Base-by-base conservation (phyloP, 2,329 filamentous ascomycete genomes). In the Pseudogymnoascus sp. region DNA sequence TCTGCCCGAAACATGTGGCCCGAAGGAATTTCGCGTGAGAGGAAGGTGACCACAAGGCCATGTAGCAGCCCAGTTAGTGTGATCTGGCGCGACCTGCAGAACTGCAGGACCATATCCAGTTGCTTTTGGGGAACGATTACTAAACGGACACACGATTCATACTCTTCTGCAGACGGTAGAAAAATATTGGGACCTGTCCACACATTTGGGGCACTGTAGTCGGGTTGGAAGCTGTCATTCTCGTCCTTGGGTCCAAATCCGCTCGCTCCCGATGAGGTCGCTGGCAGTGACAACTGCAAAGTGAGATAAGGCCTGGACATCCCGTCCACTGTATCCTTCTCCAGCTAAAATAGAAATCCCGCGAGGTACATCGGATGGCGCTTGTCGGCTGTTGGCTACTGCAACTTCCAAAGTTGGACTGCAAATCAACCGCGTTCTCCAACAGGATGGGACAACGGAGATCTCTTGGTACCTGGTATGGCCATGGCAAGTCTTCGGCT, bases 61-160 rank as follows among this genome's bases (percentile, higher is more conserved):
- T 70, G 68, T 21, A 70, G 44, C 17, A 68, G 64, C 9, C 63
- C 63, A 13, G 68, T 69, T 6, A 69, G 29, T 9, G 68, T 68
- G 3, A 65, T 67, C 7, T 63, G 51, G 7, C 59, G 42, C 1
- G 33, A 21, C 12, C 60, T 62, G 48, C 65, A 64, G 3, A 21
- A 44, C 39, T 59, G 3, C 2, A 66, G 60, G n/a, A 65, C 17
- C 1, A 7, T 12, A 0, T 21, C 9, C 8, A 68, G 36, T 4
- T 58, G 17, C 0, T 29, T 9, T 9, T 41, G 33, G 5, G 41
- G 10, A 44, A 25, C 35, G 41, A 44, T 44, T 44, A 44, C 41
- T 13, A 44, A 12, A 12, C 41, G 41, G 21, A 44, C 9, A 44
- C 41, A 5, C 10, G 41, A 44, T 12, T 44, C 41, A 44, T 44